phyloP scores from a whole-genome alignment of 352 stramenopile species.

The Phytopythium delawarense region DNA sequence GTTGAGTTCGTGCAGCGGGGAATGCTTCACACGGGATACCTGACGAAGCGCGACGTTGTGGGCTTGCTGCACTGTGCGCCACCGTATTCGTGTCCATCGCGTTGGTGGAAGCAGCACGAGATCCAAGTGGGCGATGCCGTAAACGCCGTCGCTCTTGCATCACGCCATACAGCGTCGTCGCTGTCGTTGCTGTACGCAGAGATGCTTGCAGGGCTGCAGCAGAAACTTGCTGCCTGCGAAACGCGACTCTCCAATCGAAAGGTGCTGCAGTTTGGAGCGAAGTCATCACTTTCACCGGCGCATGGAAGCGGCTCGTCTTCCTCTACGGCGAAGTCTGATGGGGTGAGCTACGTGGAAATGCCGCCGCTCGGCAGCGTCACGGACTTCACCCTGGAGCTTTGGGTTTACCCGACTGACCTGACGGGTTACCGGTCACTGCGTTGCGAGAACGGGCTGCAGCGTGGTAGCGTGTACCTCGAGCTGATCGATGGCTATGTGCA shows the following conservation, averaged over 20 bases:
- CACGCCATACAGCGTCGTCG: constrained; percentile 65
- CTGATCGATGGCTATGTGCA: constrained; percentile 65
- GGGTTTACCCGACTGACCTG: constrained; percentile 69
- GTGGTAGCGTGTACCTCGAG: constrained; percentile 68
- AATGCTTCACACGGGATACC: constrained; percentile 52
- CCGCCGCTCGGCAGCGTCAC: constrained; percentile 51
- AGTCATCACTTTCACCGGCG: constrained; percentile 10
- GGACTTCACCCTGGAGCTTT: constrained; percentile 80
- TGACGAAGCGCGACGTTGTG: constrained; percentile 82
- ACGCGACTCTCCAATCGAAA: constrained; percentile 35
- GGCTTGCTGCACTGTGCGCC: constrained; percentile 57
- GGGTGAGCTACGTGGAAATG: constrained; percentile 65
- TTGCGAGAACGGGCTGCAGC: constrained; percentile 69
- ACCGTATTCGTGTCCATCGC: constrained; percentile 40
- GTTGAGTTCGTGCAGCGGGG: constrained; percentile 79
- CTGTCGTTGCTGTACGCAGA: constrained; percentile 75
- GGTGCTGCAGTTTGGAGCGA: constrained; percentile 61
- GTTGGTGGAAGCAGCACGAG: constrained; percentile 64
- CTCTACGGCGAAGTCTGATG: constrained; percentile 29
- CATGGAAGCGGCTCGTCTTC: not conserved
- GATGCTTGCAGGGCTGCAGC: constrained; percentile 52
- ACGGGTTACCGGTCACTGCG: constrained; percentile 58
- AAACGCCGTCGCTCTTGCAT: constrained; percentile 11
- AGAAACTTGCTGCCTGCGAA: constrained; percentile 48
- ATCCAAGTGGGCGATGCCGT: constrained; percentile 8